Conservation (phyloP, 305 asterid species). For the Rubia tinctorum region DNA sequence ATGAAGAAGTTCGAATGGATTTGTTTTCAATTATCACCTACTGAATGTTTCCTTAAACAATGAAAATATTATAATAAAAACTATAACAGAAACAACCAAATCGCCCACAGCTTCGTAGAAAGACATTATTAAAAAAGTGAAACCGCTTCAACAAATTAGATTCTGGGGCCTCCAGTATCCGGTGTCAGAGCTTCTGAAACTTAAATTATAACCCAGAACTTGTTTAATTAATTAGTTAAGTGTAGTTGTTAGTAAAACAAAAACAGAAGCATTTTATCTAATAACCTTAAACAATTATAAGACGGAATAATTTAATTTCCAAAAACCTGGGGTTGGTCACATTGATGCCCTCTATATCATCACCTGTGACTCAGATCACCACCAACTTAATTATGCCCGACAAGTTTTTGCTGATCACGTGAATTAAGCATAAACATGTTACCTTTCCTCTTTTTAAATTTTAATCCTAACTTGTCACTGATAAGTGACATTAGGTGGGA, state of each 20-base stretch:
- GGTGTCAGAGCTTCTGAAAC: neutral
- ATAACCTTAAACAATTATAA: neutral
- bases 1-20: neutral
- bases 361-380: neutral
- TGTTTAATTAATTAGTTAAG: neutral
- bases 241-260: neutral
- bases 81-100: neutral
- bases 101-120: constrained; percentile 9
- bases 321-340: constrained; percentile 7
- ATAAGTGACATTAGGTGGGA: no score
- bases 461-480: neutral
- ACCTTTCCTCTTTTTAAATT: neutral
- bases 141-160: constrained; percentile 12
- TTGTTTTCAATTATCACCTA: neutral
- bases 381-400: neutral
- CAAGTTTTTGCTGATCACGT: constrained; percentile 16
- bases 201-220: neutral
- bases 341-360: constrained; percentile 1
- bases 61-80: neutral
- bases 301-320: neutral
- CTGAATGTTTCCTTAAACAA: constrained; percentile 1
- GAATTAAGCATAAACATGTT: constrained; percentile 14
- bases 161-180: neutral
- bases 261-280: neutral
- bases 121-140: neutral